Conservation (phyloP, 257 asterid genomes). For the Cinchona pubescens region DNA sequence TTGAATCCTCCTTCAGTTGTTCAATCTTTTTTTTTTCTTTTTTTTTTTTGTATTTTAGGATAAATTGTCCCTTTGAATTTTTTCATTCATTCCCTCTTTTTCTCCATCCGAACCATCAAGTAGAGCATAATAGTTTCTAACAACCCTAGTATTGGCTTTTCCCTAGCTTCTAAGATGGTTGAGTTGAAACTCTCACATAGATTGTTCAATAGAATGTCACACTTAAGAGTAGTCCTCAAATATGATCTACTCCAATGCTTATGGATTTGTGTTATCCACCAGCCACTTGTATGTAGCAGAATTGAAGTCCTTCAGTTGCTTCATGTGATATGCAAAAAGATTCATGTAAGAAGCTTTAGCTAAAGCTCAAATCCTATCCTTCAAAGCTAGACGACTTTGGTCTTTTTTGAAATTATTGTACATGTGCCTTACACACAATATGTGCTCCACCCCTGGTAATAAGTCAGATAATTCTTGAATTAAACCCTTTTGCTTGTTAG, state of each 20-base stretch:
- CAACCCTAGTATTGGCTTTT: no score
- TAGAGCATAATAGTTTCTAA: no score
- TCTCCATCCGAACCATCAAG: no score
- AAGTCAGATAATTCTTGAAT: not conserved
- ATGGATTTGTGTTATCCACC: not conserved
- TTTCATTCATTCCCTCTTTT: no score
- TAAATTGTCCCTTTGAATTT: no score
- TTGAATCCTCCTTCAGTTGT: no score
- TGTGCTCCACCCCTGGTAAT: not conserved
- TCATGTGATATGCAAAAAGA: not conserved
- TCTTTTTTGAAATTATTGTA: not conserved
- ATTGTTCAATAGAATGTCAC: constrained; percentile 1
- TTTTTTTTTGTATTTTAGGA: no score
- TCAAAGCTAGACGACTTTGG: not conserved
- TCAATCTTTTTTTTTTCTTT: no score
- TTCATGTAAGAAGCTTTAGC: not conserved
- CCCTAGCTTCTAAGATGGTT: not conserved
- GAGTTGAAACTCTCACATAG: not conserved
- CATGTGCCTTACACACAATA: not conserved
- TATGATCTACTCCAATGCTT: not conserved
- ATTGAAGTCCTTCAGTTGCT: not conserved
- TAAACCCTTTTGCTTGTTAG: no score
- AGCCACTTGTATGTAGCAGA: not conserved
- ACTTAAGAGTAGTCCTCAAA: not conserved
- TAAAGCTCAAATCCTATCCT: not conserved